Percentiles rank a stretch among this genome's conserved stretches.
These are phyloP conservation scores for Diplodia mutila DNA, from an alignment of 2,329 filamentous ascomycete genomes.

Conservation along the genomic window DNA sequence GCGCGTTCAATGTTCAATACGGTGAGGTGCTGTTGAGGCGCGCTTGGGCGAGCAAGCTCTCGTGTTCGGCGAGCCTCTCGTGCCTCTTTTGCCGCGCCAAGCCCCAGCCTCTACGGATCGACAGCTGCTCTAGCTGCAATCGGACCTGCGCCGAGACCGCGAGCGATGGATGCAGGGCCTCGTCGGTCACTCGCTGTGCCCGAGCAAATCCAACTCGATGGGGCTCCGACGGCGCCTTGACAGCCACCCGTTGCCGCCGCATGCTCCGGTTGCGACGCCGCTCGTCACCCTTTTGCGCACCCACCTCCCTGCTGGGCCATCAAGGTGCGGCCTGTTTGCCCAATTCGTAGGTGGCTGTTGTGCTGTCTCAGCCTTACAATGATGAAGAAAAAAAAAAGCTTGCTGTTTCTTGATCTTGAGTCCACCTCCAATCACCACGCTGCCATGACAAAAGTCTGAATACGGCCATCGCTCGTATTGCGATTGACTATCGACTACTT, in stretches of 20 bases:
- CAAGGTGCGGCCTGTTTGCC: neutral
- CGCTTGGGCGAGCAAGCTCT: neutral
- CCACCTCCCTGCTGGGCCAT: neutral
- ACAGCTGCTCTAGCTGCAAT: neutral
- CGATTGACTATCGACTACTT: neutral
- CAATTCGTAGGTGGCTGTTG: neutral
- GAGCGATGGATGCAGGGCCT: neutral
- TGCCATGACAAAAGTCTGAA: neutral
- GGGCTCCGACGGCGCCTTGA: neutral
- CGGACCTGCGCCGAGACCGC: neutral
- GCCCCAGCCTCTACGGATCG: constrained; percentile 13
- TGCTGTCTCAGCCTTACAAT: constrained; percentile 8
- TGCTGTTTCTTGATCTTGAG: neutral
- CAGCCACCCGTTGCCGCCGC: constrained; percentile 3
- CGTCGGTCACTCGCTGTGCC: neutral
- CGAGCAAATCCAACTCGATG: constrained; percentile 3
- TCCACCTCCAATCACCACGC: neutral
- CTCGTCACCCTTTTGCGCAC: neutral
- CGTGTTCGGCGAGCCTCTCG: constrained; percentile 11
- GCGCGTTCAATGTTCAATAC: neutral
- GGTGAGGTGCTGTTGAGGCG: constrained; percentile 9
- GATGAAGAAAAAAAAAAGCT: neutral
- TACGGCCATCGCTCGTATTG: neutral
- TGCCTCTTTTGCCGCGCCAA: constrained; percentile 15
- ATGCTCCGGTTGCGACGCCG: constrained; percentile 9